phyloP scores from a whole-genome alignment of 495 filamentous ascomycete genomes.

The Podospora fimiseda region DNA sequence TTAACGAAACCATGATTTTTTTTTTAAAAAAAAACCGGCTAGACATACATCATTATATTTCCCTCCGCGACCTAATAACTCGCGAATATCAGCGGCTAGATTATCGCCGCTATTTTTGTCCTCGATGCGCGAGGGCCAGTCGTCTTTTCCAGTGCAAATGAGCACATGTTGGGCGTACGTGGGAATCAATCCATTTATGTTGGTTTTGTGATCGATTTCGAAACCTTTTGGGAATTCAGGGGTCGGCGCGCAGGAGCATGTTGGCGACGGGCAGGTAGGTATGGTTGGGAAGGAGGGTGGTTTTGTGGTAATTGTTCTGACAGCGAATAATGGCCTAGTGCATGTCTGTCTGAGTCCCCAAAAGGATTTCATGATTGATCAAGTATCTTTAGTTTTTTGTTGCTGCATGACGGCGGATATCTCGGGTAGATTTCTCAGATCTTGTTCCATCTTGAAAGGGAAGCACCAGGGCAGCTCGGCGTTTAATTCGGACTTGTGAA shows the following conservation, averaged over 20 bases:
- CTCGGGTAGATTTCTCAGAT: no score
- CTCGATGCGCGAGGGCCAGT: conserved; percentile 74
- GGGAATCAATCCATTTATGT: conserved; percentile 68
- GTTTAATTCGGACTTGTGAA: not conserved
- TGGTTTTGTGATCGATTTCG: conserved; percentile 66
- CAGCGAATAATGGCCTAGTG: not conserved
- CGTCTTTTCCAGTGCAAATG: conserved; percentile 67
- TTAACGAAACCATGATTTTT: not conserved
- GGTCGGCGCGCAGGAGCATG: conserved; percentile 61
- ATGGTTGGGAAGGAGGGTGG: conserved; percentile 42
- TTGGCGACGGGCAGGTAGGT: conserved; percentile 62
- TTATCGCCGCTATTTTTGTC: conserved; percentile 49
- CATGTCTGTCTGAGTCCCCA: conserved; percentile 3
- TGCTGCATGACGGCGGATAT: conserved; percentile 1
- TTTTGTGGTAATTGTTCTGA: conserved; percentile 8
- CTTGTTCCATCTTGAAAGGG: no score
- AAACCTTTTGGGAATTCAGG: conserved; percentile 59
- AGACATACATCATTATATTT: conserved; percentile 57
- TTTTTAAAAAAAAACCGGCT: not conserved
- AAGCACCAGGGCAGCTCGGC: not conserved
- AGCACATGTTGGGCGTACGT: conserved; percentile 77
- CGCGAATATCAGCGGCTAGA: conserved; percentile 65
- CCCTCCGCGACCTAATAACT: conserved; percentile 58
- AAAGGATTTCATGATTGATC: conserved; percentile 6
- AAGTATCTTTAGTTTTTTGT: not conserved